phyloP scores from a whole-genome alignment of 78 protist species.

The Dictyostelium intermedium region DNA sequence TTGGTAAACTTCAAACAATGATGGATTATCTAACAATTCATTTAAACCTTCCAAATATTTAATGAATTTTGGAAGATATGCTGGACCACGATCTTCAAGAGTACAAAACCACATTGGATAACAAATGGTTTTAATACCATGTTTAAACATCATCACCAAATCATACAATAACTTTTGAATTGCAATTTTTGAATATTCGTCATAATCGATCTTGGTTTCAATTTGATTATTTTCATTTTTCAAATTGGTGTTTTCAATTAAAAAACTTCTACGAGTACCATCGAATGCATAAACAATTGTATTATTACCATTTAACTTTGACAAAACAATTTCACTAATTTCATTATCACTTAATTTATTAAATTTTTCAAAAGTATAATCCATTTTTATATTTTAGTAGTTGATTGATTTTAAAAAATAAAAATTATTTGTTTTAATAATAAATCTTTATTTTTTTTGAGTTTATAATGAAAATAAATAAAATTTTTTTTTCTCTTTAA shows the following conservation, averaged over 20 bases:
- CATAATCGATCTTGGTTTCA: not conserved
- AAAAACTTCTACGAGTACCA: slow-evolving; percentile 42
- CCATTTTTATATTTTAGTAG: no score
- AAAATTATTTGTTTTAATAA: no score
- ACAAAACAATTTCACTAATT: not conserved
- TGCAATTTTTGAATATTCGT: slow-evolving; percentile 10
- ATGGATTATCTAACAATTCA: not conserved
- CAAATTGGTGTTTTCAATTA: not conserved
- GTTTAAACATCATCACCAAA: slow-evolving; percentile 35
- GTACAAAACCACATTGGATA: slow-evolving; percentile 74
- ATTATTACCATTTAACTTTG: not conserved
- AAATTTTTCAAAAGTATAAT: not conserved
- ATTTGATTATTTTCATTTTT: not conserved
- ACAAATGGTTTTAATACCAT: slow-evolving; percentile 27
- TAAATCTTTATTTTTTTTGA: no score
- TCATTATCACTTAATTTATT: not conserved
- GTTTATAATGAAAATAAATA: no score
- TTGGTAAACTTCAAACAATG: not conserved
- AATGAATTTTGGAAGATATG: slow-evolving; percentile 41
- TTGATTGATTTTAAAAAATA: no score
- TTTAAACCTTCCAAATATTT: slow-evolving; percentile 22
- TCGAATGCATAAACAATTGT: slow-evolving; percentile 47
- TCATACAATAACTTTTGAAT: not conserved
- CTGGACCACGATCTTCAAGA: slow-evolving; percentile 26
- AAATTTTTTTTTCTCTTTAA: no score